Conservation (phyloP, 495 filamentous ascomycete genomes). For the Massariosphaeria phaeospora region DNA sequence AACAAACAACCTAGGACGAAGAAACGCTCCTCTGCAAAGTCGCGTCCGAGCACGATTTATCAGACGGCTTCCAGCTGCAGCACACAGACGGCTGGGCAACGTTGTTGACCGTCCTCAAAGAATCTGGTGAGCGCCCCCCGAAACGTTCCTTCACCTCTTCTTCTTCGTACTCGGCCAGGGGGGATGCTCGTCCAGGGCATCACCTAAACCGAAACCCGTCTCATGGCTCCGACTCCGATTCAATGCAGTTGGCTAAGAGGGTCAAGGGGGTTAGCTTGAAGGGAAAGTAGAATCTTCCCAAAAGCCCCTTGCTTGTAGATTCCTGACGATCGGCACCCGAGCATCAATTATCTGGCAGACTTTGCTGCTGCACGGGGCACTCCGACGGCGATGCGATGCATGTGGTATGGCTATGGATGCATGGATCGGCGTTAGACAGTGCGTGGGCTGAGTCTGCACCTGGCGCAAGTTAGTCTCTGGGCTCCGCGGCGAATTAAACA, state of each 20-base stretch:
- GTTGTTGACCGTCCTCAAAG: conserved; percentile 82
- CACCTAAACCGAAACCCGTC: conserved; percentile 7
- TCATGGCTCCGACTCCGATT: conserved; percentile 32
- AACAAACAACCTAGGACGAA: conserved; percentile 64
- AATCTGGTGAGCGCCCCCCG: conserved; percentile 92
- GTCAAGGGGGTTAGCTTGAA: conserved; percentile 95
- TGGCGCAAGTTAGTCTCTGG: too few species aligned
- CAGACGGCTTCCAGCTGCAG: conserved; percentile 73
- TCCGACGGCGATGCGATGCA: too few species aligned
- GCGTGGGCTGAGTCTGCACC: background rate
- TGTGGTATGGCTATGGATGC: background rate
- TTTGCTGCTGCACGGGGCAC: too few species aligned
- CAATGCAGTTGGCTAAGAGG: conserved; percentile 92
- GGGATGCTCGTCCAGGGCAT: conserved; percentile 39
- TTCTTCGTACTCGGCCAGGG: conserved; percentile 12
- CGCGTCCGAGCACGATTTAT: conserved; percentile 69
- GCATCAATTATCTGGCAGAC: background rate
- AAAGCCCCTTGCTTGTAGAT: background rate
- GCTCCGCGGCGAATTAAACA: background rate
- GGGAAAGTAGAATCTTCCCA: conserved; percentile 3
- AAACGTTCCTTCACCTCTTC: conserved; percentile 55
- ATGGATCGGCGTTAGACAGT: background rate
- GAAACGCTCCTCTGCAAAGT: conserved; percentile 80
- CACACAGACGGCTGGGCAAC: conserved; percentile 88
- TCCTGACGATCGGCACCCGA: background rate